Base-by-base conservation (phyloP, 768 basidiomycete genomes). In the Pleurotus tuber-regium region DNA sequence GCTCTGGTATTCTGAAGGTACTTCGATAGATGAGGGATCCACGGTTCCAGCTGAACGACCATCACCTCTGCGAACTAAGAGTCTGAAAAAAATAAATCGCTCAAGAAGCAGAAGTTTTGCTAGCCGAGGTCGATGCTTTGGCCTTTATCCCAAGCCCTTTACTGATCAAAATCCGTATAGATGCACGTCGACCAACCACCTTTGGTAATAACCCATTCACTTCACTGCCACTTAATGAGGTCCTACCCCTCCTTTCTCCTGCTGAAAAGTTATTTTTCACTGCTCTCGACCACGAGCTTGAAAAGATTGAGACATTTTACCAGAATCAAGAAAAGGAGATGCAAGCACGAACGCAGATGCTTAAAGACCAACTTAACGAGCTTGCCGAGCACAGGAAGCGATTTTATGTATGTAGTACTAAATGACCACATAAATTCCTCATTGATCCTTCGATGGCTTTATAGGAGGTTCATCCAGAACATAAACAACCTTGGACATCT, bases 241-340 rank as follows among this genome's bases (percentile, higher is more conserved):
- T 89, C 21, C 63, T 88, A 14, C 72, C 77, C 4, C 65, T 75
- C 8, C 71, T 94, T 16, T 75, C 83, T 10, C 73, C 81, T 0
- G 68, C 76, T 19, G 87, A 95, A 61, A 61, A 68, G 25, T 73
- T 73, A 4, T 98, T 97, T 70, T 90, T 98, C 54, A 75, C 80
- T 2, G 73, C 82, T 19, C 74, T 98, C 5, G 89, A 97, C 57
- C 63, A 63, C 0, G 86, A 99, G 63, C 72, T 98, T 2, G 82
- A 86, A 18, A 97, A 96, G 65, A 82, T 98, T 10, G 89, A 90
- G 53, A 68, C 71, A 1, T 99, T 99, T 66, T 98, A 91, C 63
- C 60, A 78, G 4, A 82, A 80, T 21, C 77, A 84, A 24, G 93
- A 84, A 68, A 75, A 74, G 40, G 83, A 78, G 68, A 85, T 80